phyloP scores from a whole-genome alignment of 2,329 filamentous ascomycete genomes.

The Xylaria sp. region DNA sequence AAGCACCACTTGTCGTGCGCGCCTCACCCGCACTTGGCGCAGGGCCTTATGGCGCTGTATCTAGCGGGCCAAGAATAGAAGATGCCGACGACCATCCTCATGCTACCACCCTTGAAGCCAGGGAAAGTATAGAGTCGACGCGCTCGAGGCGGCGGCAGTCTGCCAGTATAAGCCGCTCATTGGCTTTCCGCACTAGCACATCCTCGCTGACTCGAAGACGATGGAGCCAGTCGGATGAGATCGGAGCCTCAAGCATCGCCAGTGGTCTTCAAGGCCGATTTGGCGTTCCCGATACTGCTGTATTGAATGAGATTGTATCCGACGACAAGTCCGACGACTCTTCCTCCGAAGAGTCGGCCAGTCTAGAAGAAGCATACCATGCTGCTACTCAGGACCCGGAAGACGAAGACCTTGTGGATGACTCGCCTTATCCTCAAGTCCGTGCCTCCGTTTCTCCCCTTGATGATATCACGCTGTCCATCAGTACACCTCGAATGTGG shows the following conservation, averaged over 20 bases:
- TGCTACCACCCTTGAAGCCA: conserved; percentile 19
- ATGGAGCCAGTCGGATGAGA: conserved; percentile 41
- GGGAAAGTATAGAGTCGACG: conserved; percentile 25
- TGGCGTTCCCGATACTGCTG: conserved; percentile 44
- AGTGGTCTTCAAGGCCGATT: conserved; percentile 51
- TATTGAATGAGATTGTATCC: conserved; percentile 42
- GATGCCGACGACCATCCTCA: conserved; percentile 30
- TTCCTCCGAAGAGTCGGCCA: conserved; percentile 23
- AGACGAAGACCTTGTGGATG: conserved; percentile 54
- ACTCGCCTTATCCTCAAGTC: conserved; percentile 73
- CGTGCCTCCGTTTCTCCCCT: conserved; percentile 72
- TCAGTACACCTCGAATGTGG: conserved; percentile 88
- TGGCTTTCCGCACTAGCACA: conserved; percentile 24
- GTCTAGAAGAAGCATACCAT: conserved; percentile 32
- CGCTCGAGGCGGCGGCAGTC: conserved; percentile 25
- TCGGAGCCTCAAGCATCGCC: conserved; percentile 47
- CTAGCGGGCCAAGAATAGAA: conserved; percentile 38
- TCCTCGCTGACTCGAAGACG: conserved; percentile 28
- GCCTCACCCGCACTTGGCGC: conserved; percentile 56
- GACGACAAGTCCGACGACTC: conserved; percentile 36
- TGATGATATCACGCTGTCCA: conserved; percentile 72
- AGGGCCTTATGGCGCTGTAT: conserved; percentile 56
- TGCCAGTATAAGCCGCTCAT: conserved; percentile 22
- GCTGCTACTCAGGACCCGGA: conserved; percentile 27
- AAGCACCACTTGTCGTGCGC: conserved; percentile 52